Base-by-base conservation (phyloP, 1,284 basidiomycete genomes). In the Schizophyllum commune region DNA sequence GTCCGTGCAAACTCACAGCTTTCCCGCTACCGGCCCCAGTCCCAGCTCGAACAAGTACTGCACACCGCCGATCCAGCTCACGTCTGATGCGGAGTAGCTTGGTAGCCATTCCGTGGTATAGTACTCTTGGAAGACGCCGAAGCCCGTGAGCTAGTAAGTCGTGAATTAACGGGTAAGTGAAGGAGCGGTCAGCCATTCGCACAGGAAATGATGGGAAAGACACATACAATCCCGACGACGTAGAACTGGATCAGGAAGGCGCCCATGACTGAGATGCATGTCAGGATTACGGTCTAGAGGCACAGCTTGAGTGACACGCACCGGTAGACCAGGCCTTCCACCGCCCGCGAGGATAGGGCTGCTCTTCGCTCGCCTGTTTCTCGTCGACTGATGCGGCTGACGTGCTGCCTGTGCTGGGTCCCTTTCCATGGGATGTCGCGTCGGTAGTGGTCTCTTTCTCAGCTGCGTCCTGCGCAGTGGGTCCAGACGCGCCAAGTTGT, bases 51-150 rank as follows among this genome's bases (percentile, higher is more conserved):
- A 66, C 58, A 72, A 74, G 2, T 73, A 65, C 62, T 75, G 72
- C 3, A 74, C 61, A 57, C 69, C 70, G 32, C 74, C 74, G 32
- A 75, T 74, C 74, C 74, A 75, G 58, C 70, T 72, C 52, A 68
- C 65, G 17, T 62, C 58, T 11, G 64, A 66, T 15, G 65, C 61
- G 2, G 69, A 63, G 32, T 64, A 61, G 11, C 61, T 56, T 32
- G 58, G 53, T 1, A 69, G 59, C 54, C 60, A 62, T 52, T 57
- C 58, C 19, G 57, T 59, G 13, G 61, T 65, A 34, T 64, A 68
- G 39, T 57, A 62, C 54, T 70, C 69, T 64, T 71, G 67, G 57
- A 69, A 70, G 1, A 70, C 69, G 11, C 69, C 70, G 58, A 67
- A 70, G 39, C 39, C 39, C 2, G 39, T 47, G 39, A 47, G 39